Conservation (phyloP, 106 monocot species). For the Phalaenopsis aphrodite region DNA sequence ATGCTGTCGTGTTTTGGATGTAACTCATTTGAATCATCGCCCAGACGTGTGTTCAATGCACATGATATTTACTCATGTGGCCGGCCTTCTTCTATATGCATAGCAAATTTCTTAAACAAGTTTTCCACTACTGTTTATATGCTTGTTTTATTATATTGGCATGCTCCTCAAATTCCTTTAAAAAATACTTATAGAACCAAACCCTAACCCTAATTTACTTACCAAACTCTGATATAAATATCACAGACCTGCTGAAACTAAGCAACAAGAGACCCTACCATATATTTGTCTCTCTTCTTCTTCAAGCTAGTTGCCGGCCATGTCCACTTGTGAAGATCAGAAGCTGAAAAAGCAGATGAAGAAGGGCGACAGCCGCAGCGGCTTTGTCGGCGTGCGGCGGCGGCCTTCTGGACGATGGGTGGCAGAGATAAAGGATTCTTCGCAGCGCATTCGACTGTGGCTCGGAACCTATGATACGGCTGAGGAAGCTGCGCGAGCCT, state of each 20-base stretch:
- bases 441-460: slow-evolving; percentile 42
- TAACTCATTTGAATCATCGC: too few relatives aligned
- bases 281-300: not conserved
- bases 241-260: not conserved
- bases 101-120: too few relatives aligned
- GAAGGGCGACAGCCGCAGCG: slow-evolving; percentile 4
- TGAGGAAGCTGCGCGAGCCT: slow-evolving; percentile 43
- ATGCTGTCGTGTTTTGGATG: too few relatives aligned
- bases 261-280: not conserved
- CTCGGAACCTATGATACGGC: slow-evolving; percentile 47
- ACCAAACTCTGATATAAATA: not conserved
- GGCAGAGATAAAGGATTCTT: slow-evolving; percentile 56
- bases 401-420: slow-evolving; percentile 51
- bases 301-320: not conserved
- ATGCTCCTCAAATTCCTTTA: not conserved
- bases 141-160: too few relatives aligned
- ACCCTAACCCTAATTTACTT: not conserved
- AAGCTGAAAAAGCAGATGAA: not conserved
- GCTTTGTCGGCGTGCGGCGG: slow-evolving; percentile 41
- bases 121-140: too few relatives aligned
- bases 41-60: too few relatives aligned
- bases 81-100: too few relatives aligned
- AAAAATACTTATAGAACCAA: not conserved
- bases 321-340: not conserved
- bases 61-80: too few relatives aligned